Evolutionary conservation across 73 alveolate species (phyloP).

Genomic region (Uronychia binucleata): DNA sequence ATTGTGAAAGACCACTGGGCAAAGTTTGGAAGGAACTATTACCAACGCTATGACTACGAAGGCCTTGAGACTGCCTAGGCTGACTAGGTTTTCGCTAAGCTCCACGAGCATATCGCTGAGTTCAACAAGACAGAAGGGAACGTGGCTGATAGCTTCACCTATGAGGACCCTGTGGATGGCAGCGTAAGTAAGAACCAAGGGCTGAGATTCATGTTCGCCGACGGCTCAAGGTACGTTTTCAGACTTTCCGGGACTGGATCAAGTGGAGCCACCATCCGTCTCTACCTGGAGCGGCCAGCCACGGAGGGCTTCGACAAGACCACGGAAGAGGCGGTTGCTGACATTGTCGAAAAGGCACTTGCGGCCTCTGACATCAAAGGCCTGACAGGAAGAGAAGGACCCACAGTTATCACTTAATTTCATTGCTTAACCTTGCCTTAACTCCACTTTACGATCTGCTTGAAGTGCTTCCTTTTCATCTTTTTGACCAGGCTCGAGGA

Average conservation of each 20-base stretch:
- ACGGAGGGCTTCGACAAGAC: constrained; percentile 73
- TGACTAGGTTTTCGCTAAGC: constrained; percentile 82
- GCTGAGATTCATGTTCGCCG: constrained; percentile 88
- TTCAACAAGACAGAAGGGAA: constrained; percentile 66
- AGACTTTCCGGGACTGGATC: constrained; percentile 99
- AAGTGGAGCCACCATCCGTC: constrained; percentile 98
- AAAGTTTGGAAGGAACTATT: constrained; percentile 98
- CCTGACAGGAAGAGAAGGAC: constrained; percentile 94
- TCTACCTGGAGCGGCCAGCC: constrained; percentile 96
- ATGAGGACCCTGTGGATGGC: constrained; percentile 97
- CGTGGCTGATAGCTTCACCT: constrained; percentile 88
- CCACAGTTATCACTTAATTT: constrained; percentile 94
- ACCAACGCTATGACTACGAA: constrained; percentile 99
- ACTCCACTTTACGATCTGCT: too few relatives aligned
- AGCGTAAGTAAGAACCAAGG: constrained; percentile 95
- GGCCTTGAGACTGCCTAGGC: constrained; percentile 93
- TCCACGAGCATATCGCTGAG: constrained; percentile 53
- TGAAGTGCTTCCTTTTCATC: too few relatives aligned
- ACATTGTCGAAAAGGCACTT: constrained; percentile 86
- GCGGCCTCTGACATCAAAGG: constrained; percentile 79
- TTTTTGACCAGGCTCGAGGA: too few relatives aligned
- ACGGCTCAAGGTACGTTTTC: constrained; percentile 97
- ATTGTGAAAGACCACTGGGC: constrained; percentile 96
- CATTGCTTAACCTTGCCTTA: too few relatives aligned
- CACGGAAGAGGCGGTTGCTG: constrained; percentile 80